A percentile compares a stretch with the other conserved stretches of the same genome.
phyloP scores from a whole-genome alignment of 306 rosid species.

The Castanea crenata region DNA sequence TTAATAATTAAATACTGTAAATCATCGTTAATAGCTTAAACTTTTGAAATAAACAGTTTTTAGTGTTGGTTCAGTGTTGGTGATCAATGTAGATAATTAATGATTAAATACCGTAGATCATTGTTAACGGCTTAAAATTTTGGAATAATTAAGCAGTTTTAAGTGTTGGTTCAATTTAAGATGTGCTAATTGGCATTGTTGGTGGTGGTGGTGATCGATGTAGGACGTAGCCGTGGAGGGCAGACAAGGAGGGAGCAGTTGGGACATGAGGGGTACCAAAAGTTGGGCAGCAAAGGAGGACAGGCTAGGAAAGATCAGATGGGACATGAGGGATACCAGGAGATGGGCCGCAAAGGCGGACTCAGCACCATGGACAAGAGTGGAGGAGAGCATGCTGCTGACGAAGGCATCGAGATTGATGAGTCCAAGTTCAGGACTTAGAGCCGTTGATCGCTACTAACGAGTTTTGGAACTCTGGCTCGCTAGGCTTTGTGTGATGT shows the following conservation, averaged over 20 bases:
- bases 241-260: constrained; percentile 63
- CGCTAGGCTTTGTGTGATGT: neutral
- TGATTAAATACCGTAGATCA: no score
- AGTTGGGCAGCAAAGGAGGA: constrained; percentile 49
- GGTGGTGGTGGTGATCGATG: neutral
- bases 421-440: constrained; percentile 39
- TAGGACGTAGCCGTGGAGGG: constrained; percentile 68
- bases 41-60: no score
- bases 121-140: no score
- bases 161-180: no score
- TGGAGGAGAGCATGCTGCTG: constrained; percentile 33
- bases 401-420: constrained; percentile 36
- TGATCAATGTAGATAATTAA: no score
- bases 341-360: constrained; percentile 47
- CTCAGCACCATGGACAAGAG: constrained; percentile 40
- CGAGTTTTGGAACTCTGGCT: neutral
- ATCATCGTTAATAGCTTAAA: no score
- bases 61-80: no score
- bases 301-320: constrained; percentile 64
- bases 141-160: no score
- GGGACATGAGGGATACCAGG: constrained; percentile 60
- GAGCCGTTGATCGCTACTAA: neutral
- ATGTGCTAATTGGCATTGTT: neutral
- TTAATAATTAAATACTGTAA: no score
- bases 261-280: constrained; percentile 51